A percentile compares a stretch with the other conserved stretches of the same genome.
Conservation (phyloP, 441 rosid species). For the Pelargonium cotyledonis region DNA sequence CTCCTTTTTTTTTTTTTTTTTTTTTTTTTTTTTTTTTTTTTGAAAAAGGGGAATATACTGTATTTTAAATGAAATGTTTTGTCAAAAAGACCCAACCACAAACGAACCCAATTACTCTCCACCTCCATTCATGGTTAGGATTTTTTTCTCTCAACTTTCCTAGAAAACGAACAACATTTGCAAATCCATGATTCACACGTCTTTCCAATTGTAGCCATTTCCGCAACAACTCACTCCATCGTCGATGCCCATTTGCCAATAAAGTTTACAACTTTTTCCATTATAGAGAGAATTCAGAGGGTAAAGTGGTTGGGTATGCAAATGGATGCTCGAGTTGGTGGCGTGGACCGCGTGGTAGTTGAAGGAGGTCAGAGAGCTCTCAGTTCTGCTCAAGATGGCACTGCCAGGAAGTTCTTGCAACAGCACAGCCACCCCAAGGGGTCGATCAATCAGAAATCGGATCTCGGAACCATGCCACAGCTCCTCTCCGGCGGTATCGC, state of each 20-base stretch:
- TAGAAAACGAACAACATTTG: not conserved
- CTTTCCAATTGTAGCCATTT: not conserved
- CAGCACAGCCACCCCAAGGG: not conserved
- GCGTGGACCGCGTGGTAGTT: slow-evolving; percentile 30
- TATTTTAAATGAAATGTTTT: too few relatives aligned
- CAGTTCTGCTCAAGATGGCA: slow-evolving; percentile 35
- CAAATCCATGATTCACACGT: not conserved
- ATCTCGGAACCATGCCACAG: slow-evolving; percentile 70
- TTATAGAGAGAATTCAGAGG: not conserved
- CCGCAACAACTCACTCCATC: not conserved
- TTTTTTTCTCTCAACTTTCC: too few relatives aligned
- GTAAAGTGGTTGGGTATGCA: slow-evolving; percentile 37
- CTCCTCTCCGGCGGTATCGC: slow-evolving; percentile 91
- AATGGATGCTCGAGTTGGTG: slow-evolving; percentile 80
- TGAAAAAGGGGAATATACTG: too few relatives aligned
- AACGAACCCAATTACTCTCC: too few relatives aligned
- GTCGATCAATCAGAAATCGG: slow-evolving; percentile 34
- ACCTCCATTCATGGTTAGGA: too few relatives aligned
- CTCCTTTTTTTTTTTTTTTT: too few relatives aligned
- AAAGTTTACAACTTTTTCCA: too few relatives aligned
- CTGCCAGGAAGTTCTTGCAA: slow-evolving; percentile 27
- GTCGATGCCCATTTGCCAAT: not conserved
- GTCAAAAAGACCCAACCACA: too few relatives aligned
- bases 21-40: too few relatives aligned
- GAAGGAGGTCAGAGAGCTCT: slow-evolving; percentile 41